Conservation (phyloP, 768 basidiomycete genomes). For the Termitomyces sp. region DNA sequence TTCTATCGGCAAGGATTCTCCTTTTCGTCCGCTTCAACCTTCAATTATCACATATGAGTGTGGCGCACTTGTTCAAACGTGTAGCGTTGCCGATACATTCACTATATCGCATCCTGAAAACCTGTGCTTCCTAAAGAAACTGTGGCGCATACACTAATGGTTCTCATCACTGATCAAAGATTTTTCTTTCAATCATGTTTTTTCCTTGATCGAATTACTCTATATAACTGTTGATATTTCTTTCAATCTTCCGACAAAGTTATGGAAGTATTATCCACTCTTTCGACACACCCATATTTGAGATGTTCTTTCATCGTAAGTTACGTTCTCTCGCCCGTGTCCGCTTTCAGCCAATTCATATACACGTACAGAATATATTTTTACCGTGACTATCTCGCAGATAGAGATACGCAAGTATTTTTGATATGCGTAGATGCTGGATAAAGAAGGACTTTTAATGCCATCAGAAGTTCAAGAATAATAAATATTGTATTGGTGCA, state of each 20-base stretch:
- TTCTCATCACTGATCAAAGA: not conserved
- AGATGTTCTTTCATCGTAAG: not conserved
- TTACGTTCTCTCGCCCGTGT: too few relatives aligned
- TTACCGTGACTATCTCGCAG: not conserved
- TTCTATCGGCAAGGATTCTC: not conserved
- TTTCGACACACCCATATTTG: not conserved
- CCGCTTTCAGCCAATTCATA: not conserved
- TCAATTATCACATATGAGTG: not conserved
- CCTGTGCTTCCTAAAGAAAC: too few relatives aligned
- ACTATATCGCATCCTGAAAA: not conserved
- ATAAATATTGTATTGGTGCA: too few relatives aligned
- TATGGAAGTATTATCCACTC: too few relatives aligned
- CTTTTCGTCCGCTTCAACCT: not conserved
- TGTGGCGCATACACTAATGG: not conserved
- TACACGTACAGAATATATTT: not conserved
- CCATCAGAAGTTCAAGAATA: not conserved
- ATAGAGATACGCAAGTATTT: not conserved
- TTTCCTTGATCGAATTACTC: not conserved
- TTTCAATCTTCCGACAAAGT: not conserved
- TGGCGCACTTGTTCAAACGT: not conserved
- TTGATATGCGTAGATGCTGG: not conserved
- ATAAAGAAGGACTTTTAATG: not conserved
- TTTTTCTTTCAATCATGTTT: not conserved
- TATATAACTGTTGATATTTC: not conserved
- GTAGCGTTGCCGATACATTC: not conserved